Conservation (phyloP, 2,329 filamentous ascomycete species). For the Escovopsis sp. region DNA sequence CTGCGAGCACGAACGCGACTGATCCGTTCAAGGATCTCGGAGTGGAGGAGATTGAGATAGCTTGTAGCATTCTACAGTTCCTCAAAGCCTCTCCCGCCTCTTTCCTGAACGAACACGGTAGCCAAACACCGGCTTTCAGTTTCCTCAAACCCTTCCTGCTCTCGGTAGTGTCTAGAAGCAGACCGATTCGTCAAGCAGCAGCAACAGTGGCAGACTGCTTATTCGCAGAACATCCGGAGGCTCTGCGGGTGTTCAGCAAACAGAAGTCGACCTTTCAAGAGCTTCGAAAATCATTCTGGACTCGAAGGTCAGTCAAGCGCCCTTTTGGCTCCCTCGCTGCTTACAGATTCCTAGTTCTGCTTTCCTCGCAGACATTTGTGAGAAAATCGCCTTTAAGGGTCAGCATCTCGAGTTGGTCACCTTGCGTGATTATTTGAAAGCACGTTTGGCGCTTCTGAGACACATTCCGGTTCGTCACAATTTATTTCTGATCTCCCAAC, state of each 20-base stretch:
- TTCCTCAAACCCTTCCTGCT: slow-evolving; percentile 38
- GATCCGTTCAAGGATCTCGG: slow-evolving; percentile 1
- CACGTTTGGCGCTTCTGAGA: slow-evolving; percentile 37
- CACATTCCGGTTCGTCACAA: slow-evolving; percentile 29
- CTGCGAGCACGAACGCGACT: not conserved
- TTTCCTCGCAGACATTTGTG: slow-evolving; percentile 33
- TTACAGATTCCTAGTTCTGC: slow-evolving; percentile 13
- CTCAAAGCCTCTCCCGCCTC: slow-evolving; percentile 33
- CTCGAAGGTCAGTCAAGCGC: slow-evolving; percentile 30
- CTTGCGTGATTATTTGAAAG: slow-evolving; percentile 42
- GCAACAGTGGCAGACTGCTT: slow-evolving; percentile 32
- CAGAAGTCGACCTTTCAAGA: slow-evolving; percentile 10
- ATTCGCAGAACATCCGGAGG: slow-evolving; percentile 21
- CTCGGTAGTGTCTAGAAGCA: slow-evolving; percentile 37
- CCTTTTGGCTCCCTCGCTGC: not conserved
- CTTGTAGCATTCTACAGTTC: slow-evolving; percentile 37
- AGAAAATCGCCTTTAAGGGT: slow-evolving; percentile 28
- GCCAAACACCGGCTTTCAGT: slow-evolving; percentile 10
- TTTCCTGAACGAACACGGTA: slow-evolving; percentile 17
- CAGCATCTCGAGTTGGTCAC: slow-evolving; percentile 29
- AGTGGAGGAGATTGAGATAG: slow-evolving; percentile 10
- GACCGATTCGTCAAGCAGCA: slow-evolving; percentile 33
- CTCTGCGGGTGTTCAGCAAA: slow-evolving; percentile 13
- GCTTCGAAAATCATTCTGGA: slow-evolving; percentile 33
- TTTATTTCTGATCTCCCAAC: not conserved